phyloP scores from a whole-genome alignment of 2,329 filamentous ascomycete species.

The Aspergillus intermedius region DNA sequence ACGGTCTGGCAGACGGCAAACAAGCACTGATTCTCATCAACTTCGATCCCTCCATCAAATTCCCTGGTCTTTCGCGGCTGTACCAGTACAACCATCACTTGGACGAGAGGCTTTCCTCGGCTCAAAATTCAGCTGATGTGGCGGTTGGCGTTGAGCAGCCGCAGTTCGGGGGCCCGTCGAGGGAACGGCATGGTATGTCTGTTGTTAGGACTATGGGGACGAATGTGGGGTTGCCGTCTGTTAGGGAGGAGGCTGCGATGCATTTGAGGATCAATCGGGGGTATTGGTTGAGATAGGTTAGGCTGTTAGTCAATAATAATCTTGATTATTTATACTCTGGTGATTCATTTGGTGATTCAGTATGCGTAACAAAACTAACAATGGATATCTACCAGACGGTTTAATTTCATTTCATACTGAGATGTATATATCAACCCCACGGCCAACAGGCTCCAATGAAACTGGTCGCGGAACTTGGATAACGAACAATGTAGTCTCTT shows the following conservation, averaged over 20 bases:
- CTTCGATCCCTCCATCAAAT: conserved; percentile 33
- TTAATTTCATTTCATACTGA: too few relatives aligned
- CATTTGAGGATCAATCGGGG: conserved; percentile 21
- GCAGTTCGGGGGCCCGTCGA: conserved; percentile 6
- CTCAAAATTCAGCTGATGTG: not conserved
- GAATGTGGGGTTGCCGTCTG: conserved; percentile 16
- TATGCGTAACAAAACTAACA: too few relatives aligned
- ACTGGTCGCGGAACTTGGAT: too few relatives aligned
- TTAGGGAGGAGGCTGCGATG: conserved; percentile 22
- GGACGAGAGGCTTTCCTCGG: not conserved
- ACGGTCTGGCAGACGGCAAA: conserved; percentile 14
- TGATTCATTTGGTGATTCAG: too few relatives aligned
- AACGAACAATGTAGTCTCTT: too few relatives aligned
- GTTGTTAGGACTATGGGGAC: conserved; percentile 1
- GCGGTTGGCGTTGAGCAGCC: conserved; percentile 11
- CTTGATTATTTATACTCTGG: too few relatives aligned
- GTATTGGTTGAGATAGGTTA: conserved; percentile 19
- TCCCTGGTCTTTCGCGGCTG: conserved; percentile 16
- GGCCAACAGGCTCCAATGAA: too few relatives aligned
- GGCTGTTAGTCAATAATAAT: too few relatives aligned
- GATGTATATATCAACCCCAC: too few relatives aligned
- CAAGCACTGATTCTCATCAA: conserved; percentile 33
- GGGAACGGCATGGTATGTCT: conserved; percentile 8
- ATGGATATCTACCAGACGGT: too few relatives aligned
- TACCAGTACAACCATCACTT: not conserved